Evolutionary conservation across 441 rosid species (phyloP), one percentile per base, ranked within the genome.

Genomic region (Populus hybrid): DNA sequence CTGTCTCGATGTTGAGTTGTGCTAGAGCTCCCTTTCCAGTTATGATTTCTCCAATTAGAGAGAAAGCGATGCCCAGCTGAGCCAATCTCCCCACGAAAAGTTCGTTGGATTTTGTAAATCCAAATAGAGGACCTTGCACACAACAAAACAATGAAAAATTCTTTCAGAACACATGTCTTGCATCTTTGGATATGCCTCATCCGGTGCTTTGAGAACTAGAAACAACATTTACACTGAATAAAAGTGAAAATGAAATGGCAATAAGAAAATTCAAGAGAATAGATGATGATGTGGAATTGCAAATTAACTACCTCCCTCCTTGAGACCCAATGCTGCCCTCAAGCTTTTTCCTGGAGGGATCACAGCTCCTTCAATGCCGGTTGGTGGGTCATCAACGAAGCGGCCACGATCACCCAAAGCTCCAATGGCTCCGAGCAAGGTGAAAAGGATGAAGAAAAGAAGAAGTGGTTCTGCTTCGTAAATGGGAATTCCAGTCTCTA

Each of bases 381-480:
- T 77, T 1, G 93, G 73, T 10, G 90, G 84, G 32, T 94, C 97
- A 66, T 94, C 98, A 8, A 95, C 96, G 76, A 95, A 95, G 70
- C 75, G 70, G 7, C 99, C 99, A 66, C 98, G 88, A 87, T 95
- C 99, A 34, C 99, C 99, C 9, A 93, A 81, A 61, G 96, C 99
- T 78, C 99, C 99, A 40, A 95, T 95, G 79, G 99, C 98, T 77
- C 99, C 99, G 28, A 95, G 92, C 73, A 95, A 77, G 50, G 99
- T 95, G 87, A 95, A 93, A 35, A 95, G 86, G 65, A 95, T 95
- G 88, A 95, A 95, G 92, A 95, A 95, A 18, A 95, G 90, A 67
- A 95, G 94, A 80, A 95, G 92, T 14, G 99, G 99, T 78, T 95
- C 99, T 7, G 99, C 99, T 82, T 95, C 99, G 72, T 95, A 91